These are phyloP conservation scores for Colletotrichum nymphaeae DNA, from an alignment of 2,329 filamentous ascomycete genomes.

Conservation along the genomic window DNA sequence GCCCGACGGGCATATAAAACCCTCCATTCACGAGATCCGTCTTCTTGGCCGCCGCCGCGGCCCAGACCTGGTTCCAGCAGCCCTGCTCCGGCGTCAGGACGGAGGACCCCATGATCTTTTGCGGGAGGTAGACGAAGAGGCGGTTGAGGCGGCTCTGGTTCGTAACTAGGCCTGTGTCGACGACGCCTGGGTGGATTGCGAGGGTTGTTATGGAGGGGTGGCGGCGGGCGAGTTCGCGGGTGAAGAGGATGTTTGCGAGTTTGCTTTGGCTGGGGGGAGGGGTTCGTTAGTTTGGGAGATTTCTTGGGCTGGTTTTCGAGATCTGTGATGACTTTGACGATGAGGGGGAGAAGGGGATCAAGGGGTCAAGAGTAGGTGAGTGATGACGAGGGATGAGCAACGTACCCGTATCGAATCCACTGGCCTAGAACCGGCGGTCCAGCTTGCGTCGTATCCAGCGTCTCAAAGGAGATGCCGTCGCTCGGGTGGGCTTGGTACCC, in stretches of 20 bases:
- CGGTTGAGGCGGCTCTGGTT: slow-evolving; percentile 40
- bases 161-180: slow-evolving; percentile 42
- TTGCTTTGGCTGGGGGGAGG: slow-evolving; percentile 42
- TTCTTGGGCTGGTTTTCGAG: no score
- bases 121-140: slow-evolving; percentile 40
- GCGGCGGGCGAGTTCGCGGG: slow-evolving; percentile 42
- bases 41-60: slow-evolving; percentile 39
- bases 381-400: neutral
- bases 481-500: slow-evolving; percentile 37
- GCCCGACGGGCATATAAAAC: slow-evolving; percentile 45
- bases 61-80: slow-evolving; percentile 46
- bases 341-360: no score
- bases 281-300: neutral
- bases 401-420: slow-evolving; percentile 43
- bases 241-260: slow-evolving; percentile 46
- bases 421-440: slow-evolving; percentile 10
- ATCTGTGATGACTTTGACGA: neutral
- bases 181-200: slow-evolving; percentile 44
- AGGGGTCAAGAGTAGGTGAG: no score
- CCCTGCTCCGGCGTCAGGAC: slow-evolving; percentile 44
- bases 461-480: slow-evolving; percentile 22
- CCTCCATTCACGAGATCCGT: slow-evolving; percentile 37
- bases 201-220: slow-evolving; percentile 42
- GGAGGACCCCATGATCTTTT: slow-evolving; percentile 29
- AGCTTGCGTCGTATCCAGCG: slow-evolving; percentile 4